These are phyloP conservation scores for Pythium aristosporum DNA, from an alignment of 352 stramenopile species.

Conservation along the genomic window DNA sequence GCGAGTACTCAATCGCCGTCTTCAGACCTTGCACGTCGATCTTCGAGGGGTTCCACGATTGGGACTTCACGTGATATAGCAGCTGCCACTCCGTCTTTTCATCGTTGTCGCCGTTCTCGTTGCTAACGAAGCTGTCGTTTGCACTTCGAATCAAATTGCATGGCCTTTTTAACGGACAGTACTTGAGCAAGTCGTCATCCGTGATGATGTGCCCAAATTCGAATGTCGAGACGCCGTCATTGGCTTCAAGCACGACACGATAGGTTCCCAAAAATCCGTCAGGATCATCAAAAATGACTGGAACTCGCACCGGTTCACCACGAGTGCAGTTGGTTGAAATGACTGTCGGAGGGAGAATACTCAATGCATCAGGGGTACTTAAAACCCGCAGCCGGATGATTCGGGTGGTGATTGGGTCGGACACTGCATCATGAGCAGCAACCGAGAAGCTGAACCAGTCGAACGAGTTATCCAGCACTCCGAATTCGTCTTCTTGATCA, in stretches of 20 bases:
- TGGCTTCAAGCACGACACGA: constrained; percentile 42
- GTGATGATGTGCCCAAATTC: constrained; percentile 44
- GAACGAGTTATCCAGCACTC: neutral
- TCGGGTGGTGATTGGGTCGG: neutral
- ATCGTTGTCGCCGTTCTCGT: constrained; percentile 24
- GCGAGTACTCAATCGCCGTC: constrained; percentile 29
- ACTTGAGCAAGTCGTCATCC: constrained; percentile 52
- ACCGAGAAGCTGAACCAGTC: constrained; percentile 13
- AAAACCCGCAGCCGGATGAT: constrained; percentile 49
- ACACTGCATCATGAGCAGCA: neutral
- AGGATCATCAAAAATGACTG: constrained; percentile 56
- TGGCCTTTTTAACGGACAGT: constrained; percentile 46
- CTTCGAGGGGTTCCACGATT: constrained; percentile 39
- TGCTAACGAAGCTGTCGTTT: constrained; percentile 31
- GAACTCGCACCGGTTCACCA: constrained; percentile 27
- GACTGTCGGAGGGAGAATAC: constrained; percentile 43
- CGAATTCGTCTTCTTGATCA: neutral
- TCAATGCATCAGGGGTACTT: constrained; percentile 43
- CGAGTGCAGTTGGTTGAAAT: constrained; percentile 32
- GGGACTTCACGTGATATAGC: constrained; percentile 25
- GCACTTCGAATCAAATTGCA: constrained; percentile 42
- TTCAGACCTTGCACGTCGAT: constrained; percentile 49
- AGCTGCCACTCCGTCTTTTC: constrained; percentile 18
- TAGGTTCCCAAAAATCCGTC: constrained; percentile 47
- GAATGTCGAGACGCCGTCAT: constrained; percentile 36